Conservation (phyloP, 805 yeast genomes). For the Ogataea saltuana region DNA sequence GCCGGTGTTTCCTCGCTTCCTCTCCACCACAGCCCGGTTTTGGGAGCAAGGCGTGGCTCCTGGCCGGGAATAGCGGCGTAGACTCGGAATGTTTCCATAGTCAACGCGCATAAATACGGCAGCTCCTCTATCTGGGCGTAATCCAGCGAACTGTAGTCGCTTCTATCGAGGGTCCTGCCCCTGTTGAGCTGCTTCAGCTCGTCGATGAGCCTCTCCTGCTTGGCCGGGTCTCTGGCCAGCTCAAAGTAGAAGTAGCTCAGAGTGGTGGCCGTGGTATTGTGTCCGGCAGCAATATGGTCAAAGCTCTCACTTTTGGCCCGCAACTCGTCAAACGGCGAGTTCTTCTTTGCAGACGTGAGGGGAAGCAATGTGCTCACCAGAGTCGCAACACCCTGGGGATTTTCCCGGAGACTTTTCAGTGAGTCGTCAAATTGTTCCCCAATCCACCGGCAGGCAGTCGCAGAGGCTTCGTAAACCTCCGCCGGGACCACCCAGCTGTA, state of each 20-base stretch:
- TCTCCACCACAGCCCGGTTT: slow-evolving; percentile 30
- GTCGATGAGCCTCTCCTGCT: slow-evolving; percentile 47
- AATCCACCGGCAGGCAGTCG: slow-evolving; percentile 48
- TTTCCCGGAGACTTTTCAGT: too few species aligned
- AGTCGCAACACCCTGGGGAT: too few species aligned
- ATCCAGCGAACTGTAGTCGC: slow-evolving; percentile 27
- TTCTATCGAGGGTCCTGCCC: slow-evolving; percentile 23
- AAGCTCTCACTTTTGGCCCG: slow-evolving; percentile 49
- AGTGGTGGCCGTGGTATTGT: slow-evolving; percentile 72
- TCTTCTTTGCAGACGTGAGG: slow-evolving; percentile 14
- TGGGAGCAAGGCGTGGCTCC: slow-evolving; percentile 59
- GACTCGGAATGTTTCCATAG: slow-evolving; percentile 60
- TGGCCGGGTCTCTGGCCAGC: slow-evolving; percentile 47
- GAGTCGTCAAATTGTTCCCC: slow-evolving; percentile 31
- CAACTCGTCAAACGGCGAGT: slow-evolving; percentile 17
- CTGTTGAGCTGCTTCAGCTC: slow-evolving; percentile 41
- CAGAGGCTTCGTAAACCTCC: slow-evolving; percentile 40
- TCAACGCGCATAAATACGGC: slow-evolving; percentile 60
- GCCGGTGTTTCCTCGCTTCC: slow-evolving; percentile 29
- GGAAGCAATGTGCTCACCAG: slow-evolving; percentile 28
- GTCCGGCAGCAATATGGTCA: slow-evolving; percentile 77
- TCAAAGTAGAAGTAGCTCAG: slow-evolving; percentile 60
- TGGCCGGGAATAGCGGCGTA: slow-evolving; percentile 76
- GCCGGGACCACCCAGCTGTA: slow-evolving; percentile 51
- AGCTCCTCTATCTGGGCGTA: slow-evolving; percentile 50